phyloP scores from a whole-genome alignment of 805 yeast species.

The Starmerella lactis-condensi region DNA sequence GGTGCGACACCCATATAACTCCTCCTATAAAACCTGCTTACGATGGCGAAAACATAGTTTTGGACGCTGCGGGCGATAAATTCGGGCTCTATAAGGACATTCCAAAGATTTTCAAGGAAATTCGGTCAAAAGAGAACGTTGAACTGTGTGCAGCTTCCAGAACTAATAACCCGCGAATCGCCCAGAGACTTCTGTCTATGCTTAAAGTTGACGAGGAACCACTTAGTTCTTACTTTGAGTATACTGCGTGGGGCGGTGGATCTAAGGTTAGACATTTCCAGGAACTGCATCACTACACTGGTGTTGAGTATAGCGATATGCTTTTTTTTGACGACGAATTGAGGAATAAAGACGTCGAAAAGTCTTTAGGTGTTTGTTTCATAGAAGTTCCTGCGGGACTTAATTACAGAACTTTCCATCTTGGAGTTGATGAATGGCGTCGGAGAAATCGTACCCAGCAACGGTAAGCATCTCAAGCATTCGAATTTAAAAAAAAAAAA shows the following conservation, averaged over 20 bases:
- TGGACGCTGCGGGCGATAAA: constrained; percentile 37
- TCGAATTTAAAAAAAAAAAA: too few relatives aligned
- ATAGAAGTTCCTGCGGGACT: constrained; percentile 39
- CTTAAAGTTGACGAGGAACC: constrained; percentile 38
- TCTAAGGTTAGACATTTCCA: constrained; percentile 37
- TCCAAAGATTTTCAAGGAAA: constrained; percentile 37
- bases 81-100: constrained; percentile 52
- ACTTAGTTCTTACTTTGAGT: constrained; percentile 33
- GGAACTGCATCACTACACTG: constrained; percentile 31
- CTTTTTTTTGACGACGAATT: constrained; percentile 64
- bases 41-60: constrained; percentile 23
- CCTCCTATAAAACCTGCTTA: constrained; percentile 32
- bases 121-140: constrained; percentile 30
- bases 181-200: constrained; percentile 38
- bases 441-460: not conserved
- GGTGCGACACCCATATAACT: constrained; percentile 62
- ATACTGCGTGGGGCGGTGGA: constrained; percentile 26
- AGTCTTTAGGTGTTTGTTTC: constrained; percentile 46
- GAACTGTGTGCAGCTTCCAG: constrained; percentile 55
- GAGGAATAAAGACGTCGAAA: constrained; percentile 58
- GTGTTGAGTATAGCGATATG: constrained; percentile 32
- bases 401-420: constrained; percentile 7
- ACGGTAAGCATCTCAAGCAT: too few relatives aligned
- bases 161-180: constrained; percentile 63
- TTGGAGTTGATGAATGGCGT: constrained; percentile 16